Evolutionary conservation across 768 basidiomycete species (phyloP).

Genomic region (Mycena vitilis): DNA sequence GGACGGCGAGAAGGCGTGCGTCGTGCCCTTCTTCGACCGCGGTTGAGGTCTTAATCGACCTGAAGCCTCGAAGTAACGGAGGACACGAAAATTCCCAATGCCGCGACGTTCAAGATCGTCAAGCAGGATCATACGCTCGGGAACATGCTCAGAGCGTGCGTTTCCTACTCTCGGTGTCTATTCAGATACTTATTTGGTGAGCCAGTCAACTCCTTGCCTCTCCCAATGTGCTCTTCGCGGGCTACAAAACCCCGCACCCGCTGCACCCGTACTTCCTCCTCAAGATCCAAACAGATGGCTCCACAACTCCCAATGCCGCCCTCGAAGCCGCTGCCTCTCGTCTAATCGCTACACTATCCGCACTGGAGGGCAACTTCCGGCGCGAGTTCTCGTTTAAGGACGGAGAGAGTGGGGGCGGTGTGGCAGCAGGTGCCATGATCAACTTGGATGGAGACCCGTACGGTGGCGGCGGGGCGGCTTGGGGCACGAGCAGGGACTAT

Average conservation of each 20-base stretch:
- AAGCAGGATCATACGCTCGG: constrained; percentile 98
- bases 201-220: constrained; percentile 88
- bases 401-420: constrained; percentile 53
- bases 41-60: constrained; percentile 29
- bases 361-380: constrained; percentile 82
- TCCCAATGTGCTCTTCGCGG: constrained; percentile 92
- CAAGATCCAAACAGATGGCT: constrained; percentile 95
- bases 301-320: constrained; percentile 81
- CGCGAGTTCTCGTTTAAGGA: constrained; percentile 86
- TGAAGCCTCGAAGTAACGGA: constrained; percentile 88
- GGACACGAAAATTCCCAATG: constrained; percentile 98
- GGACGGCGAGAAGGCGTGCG: constrained; percentile 96
- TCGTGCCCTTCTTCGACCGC: constrained; percentile 38
- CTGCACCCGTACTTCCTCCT: constrained; percentile 94
- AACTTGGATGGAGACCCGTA: constrained; percentile 65
- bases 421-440: constrained; percentile 36
- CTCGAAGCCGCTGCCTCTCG: constrained; percentile 87
- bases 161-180: neutral
- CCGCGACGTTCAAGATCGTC: constrained; percentile 92
- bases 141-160: constrained; percentile 95
- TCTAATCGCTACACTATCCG: constrained; percentile 77
- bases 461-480: constrained; percentile 51
- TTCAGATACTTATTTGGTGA: neutral
- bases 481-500: constrained; percentile 63
- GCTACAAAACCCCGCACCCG: constrained; percentile 98